phyloP scores from a whole-genome alignment of 148 eudicot species.

The Rhododendron vialii region DNA sequence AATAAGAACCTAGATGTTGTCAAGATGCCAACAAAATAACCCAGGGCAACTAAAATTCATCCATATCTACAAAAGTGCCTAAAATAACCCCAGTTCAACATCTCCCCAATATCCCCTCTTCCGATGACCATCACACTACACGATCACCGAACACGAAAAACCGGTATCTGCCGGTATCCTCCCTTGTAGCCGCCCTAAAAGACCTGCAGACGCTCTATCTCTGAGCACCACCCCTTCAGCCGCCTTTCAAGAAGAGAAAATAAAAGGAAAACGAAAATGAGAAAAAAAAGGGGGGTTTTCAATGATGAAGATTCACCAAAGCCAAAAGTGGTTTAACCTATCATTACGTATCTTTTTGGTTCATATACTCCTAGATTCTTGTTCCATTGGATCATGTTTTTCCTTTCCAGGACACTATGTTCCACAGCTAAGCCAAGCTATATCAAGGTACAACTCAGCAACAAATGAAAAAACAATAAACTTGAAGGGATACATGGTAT shows the following conservation, averaged over 20 bases:
- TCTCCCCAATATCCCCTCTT: neutral
- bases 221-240: neutral
- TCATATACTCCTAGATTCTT: neutral
- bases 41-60: neutral
- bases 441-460: constrained; percentile 60
- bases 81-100: neutral
- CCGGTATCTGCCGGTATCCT: neutral
- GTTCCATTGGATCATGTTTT: neutral
- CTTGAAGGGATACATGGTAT: constrained; percentile 92
- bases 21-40: neutral
- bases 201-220: neutral
- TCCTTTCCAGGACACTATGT: constrained; percentile 82
- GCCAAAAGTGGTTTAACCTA: neutral
- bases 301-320: neutral
- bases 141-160: neutral
- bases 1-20: neutral
- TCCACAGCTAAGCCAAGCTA: constrained; percentile 94
- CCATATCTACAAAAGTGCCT: neutral
- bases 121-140: neutral
- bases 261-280: neutral
- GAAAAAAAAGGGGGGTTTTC: neutral
- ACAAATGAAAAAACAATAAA: constrained; percentile 37
- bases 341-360: neutral
- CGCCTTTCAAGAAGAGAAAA: neutral
- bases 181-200: neutral